Conservation (phyloP, 805 yeast species). For the Candida taoyuanica region DNA sequence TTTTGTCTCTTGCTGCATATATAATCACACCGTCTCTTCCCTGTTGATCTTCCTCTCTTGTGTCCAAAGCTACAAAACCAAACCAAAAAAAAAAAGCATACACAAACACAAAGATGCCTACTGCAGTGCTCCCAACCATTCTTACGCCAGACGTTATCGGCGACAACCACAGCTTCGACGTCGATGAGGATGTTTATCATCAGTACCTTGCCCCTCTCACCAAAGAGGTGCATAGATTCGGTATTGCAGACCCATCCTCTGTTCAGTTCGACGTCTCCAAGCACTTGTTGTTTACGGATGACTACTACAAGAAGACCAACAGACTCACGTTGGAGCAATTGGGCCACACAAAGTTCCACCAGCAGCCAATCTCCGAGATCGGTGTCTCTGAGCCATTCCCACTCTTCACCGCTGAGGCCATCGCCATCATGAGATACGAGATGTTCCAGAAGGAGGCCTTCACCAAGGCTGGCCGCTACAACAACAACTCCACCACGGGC, state of each 20-base stretch:
- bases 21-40: too few species aligned
- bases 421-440: slow-evolving; percentile 54
- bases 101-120: slow-evolving; percentile 9
- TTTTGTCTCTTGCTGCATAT: too few species aligned
- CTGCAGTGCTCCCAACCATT: slow-evolving; percentile 8
- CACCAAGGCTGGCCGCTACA: slow-evolving; percentile 39
- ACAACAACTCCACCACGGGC: slow-evolving; percentile 43
- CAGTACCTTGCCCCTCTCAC: slow-evolving; percentile 12
- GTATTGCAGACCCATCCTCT: slow-evolving; percentile 22
- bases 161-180: slow-evolving; percentile 17
- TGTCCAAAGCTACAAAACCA: too few species aligned
- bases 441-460: slow-evolving; percentile 44
- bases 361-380: slow-evolving; percentile 46
- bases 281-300: slow-evolving; percentile 36
- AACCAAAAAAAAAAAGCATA: background rate
- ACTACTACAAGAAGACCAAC: slow-evolving; percentile 33
- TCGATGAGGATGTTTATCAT: slow-evolving; percentile 16
- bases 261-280: slow-evolving; percentile 34
- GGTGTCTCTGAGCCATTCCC: slow-evolving; percentile 61
- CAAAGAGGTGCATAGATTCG: slow-evolving; percentile 13
- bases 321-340: slow-evolving; percentile 45
- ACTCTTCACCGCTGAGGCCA: slow-evolving; percentile 55
- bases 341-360: slow-evolving; percentile 34
- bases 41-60: too few species aligned
- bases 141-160: slow-evolving; percentile 15